Evolutionary conservation across 371 early-diverging fungal genomes (phyloP), one percentile per base, ranked within the genome.

Genomic region (Entomophthora muscae): DNA sequence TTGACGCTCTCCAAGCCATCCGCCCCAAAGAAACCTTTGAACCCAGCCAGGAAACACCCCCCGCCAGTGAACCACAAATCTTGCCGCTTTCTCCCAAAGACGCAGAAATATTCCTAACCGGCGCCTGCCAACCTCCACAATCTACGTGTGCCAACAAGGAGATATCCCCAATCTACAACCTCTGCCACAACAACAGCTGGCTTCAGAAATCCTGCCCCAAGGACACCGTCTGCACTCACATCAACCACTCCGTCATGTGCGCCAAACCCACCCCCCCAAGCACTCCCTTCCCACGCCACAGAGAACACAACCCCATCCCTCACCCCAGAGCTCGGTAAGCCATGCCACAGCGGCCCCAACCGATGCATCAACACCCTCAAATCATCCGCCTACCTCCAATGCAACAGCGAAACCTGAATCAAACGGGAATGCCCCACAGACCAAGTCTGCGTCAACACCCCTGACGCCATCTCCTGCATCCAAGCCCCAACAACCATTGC

Each of bases 1-100:
- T 78, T 23, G 63, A 69, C n/a, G 71, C 67, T 24, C 67, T 78
- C 30, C 68, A 73, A 54, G 63, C 12, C 12, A 31, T 57, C 3
- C 58, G 31, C n/a, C 7, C n/a, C 5, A 27, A 55, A 55, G 27
- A 10, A 10, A 42, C 17, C 42, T 17, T 17, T 10, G 5, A 5
- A 42, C 5, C 42, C 17, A 17, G 42, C 10, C 42, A 5, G 10
- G 42, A 42, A 42, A 5, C 42, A 42, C 5, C 10, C 17, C 42
- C 42, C 42, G n/a, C n/a, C n/a, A n/a, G n/a, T n/a, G n/a, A n/a
- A n/a, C n/a, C n/a, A n/a, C n/a, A n/a, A n/a, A n/a, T n/a, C n/a
- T n/a, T n/a, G n/a, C n/a, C n/a, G n/a, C n/a, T n/a, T n/a, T n/a
- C n/a, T n/a, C 42, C 42, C 5, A 42, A 42, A 17, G 42, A 42